Percentiles rank a stretch among this genome's conserved stretches.
Evolutionary conservation across 2,329 filamentous ascomycete species (phyloP).

Genomic region (Aspergillus eucalypticola): DNA sequence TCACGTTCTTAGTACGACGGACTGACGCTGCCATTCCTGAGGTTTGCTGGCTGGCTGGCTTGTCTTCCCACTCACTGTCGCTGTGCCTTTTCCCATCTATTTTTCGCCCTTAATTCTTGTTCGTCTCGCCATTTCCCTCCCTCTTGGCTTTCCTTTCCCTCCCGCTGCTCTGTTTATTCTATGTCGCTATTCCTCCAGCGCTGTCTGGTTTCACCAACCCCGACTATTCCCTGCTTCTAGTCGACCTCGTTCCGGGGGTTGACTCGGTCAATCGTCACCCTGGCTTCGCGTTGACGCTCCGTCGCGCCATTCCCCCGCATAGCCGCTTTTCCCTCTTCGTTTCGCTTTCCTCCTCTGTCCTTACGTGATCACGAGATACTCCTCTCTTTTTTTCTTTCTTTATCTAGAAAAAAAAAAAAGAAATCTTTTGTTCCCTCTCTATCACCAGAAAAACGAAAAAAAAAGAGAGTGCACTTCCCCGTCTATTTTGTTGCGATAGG

Average conservation of each 20-base stretch:
- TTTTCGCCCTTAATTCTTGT: slow-evolving; percentile 9
- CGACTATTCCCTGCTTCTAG: slow-evolving; percentile 3
- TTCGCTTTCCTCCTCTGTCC: slow-evolving; percentile 13
- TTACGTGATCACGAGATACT: slow-evolving; percentile 17
- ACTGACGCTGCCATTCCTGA: neutral
- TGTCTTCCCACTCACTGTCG: neutral
- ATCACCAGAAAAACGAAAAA: neutral
- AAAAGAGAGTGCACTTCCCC: slow-evolving; percentile 4
- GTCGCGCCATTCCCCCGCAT: slow-evolving; percentile 30
- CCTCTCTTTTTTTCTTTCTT: slow-evolving; percentile 12
- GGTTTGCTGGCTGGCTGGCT: neutral
- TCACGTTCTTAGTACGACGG: neutral
- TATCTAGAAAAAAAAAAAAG: neutral
- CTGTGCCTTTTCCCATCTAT: slow-evolving; percentile 3
- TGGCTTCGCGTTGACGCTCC: slow-evolving; percentile 26
- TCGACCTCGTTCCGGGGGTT: slow-evolving; percentile 20
- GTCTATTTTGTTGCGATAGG: slow-evolving; percentile 23
- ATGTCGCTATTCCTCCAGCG: neutral
- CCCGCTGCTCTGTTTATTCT: slow-evolving; percentile 2
- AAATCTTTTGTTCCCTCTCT: neutral
- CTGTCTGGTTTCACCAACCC: neutral
- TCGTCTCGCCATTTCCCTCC: slow-evolving; percentile 5
- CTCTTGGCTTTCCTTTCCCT: neutral
- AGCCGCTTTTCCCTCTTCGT: slow-evolving; percentile 20
- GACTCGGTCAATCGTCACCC: slow-evolving; percentile 29